Percentiles rank a stretch among this genome's conserved stretches.
Conservation (phyloP, 495 filamentous ascomycete species). For the Trichoderma parareesei region DNA sequence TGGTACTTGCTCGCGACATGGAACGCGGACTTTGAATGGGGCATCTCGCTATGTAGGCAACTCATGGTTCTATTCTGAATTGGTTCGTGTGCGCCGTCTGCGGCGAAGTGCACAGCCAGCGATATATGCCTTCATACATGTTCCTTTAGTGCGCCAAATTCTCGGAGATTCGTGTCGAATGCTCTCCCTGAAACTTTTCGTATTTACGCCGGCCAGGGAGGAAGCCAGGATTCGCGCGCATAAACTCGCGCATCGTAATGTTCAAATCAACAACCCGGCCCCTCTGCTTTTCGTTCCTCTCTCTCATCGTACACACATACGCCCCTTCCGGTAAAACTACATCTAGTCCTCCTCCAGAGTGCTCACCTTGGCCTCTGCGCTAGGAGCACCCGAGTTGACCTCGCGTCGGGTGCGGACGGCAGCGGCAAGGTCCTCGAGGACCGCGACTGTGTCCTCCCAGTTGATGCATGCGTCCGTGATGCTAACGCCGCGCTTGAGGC, state of each 20-base stretch:
- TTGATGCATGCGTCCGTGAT: slow-evolving; percentile 97
- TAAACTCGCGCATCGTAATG: not conserved
- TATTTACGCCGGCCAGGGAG: not conserved
- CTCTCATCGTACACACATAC: not conserved
- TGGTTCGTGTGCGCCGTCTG: not conserved
- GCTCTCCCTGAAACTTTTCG: not conserved
- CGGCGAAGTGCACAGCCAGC: not conserved
- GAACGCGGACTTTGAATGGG: no score
- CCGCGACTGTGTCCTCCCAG: slow-evolving; percentile 81
- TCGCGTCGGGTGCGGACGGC: slow-evolving; percentile 72
- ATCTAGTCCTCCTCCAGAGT: slow-evolving; percentile 37
- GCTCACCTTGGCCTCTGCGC: slow-evolving; percentile 19
- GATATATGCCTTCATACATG: not conserved
- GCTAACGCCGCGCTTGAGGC: slow-evolving; percentile 82
- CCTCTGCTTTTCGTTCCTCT: not conserved
- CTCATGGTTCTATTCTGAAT: not conserved
- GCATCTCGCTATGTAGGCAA: not conserved
- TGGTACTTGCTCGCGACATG: no score
- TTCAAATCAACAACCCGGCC: not conserved
- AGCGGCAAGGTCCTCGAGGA: slow-evolving; percentile 79
- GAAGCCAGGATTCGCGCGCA: not conserved
- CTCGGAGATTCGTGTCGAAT: not conserved
- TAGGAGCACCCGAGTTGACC: slow-evolving; percentile 10
- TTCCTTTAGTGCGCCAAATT: not conserved
- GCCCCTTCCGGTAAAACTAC: not conserved